Conservation (phyloP, 169 alveolate species). For the Plasmodium coatneyi region DNA sequence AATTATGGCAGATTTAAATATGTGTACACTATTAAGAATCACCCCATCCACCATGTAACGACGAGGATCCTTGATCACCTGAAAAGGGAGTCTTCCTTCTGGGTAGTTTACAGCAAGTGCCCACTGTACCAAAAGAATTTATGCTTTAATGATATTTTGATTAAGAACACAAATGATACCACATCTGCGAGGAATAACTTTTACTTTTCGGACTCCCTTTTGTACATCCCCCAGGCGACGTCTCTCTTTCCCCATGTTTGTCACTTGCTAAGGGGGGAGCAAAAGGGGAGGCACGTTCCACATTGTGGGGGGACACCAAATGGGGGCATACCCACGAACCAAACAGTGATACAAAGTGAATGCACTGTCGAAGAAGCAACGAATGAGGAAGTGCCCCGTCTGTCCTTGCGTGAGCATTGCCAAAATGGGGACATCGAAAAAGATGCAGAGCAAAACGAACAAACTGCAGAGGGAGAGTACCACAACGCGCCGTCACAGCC, state of each 20-base stretch:
- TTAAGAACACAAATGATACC: constrained; percentile 61
- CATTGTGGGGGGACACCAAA: background rate
- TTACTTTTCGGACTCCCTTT: constrained; percentile 32
- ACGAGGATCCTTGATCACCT: constrained; percentile 21
- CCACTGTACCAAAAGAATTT: constrained; percentile 48
- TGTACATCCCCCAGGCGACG: constrained; percentile 72
- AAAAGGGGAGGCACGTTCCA: background rate
- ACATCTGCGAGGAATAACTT: constrained; percentile 47
- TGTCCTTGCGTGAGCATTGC: background rate
- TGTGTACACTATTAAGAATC: constrained; percentile 70
- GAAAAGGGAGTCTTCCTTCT: constrained; percentile 25
- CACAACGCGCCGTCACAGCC: background rate
- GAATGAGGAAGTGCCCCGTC: background rate
- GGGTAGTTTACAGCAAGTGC: constrained; percentile 44
- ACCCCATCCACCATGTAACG: constrained; percentile 52
- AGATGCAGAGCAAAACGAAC: background rate
- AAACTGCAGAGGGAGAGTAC: background rate
- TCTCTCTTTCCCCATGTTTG: constrained; percentile 54
- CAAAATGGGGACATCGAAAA: background rate
- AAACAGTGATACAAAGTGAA: background rate
- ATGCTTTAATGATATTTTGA: constrained; percentile 65
- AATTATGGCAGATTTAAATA: constrained; percentile 69
- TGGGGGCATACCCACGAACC: background rate
- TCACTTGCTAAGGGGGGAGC: constrained; percentile 6
- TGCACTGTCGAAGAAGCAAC: background rate